Conservation (phyloP, 2,329 filamentous ascomycete genomes). For the Tolypocladium pustulatum region DNA sequence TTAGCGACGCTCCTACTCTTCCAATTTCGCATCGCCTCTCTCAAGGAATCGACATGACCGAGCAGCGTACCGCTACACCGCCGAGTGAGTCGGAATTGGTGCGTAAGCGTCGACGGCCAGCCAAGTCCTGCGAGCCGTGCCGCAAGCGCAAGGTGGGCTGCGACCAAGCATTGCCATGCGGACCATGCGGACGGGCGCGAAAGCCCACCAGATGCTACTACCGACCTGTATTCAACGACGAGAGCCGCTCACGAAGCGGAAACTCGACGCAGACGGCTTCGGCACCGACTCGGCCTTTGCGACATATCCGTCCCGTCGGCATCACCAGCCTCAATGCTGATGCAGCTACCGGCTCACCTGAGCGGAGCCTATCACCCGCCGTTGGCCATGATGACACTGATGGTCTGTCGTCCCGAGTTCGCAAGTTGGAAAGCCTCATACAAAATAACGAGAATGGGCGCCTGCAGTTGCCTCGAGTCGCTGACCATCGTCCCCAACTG, state of each 20-base stretch:
- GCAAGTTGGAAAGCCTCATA: neutral
- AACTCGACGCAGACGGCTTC: neutral
- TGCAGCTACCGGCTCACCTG: neutral
- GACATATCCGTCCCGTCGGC: neutral
- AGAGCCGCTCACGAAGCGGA: neutral
- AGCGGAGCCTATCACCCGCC: neutral
- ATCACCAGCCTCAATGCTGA: neutral
- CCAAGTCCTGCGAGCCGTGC: neutral
- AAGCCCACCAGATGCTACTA: neutral
- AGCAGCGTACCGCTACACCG: neutral
- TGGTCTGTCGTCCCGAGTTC: neutral
- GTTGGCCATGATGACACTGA: neutral
- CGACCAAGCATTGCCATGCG: neutral
- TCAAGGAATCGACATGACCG: neutral
- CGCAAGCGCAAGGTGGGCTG: conserved; percentile 1
- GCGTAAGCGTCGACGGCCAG: conserved; percentile 1
- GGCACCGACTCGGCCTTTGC: too few species aligned
- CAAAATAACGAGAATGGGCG: neutral
- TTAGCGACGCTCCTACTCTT: neutral
- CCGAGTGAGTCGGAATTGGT: neutral
- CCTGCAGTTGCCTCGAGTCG: neutral
- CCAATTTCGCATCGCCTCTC: neutral
- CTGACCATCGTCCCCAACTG: neutral
- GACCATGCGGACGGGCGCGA: neutral
- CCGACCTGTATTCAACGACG: neutral